Evolutionary conservation across 2,329 filamentous ascomycete genomes (phyloP).

Genomic region (Talaromyces marneffei): DNA sequence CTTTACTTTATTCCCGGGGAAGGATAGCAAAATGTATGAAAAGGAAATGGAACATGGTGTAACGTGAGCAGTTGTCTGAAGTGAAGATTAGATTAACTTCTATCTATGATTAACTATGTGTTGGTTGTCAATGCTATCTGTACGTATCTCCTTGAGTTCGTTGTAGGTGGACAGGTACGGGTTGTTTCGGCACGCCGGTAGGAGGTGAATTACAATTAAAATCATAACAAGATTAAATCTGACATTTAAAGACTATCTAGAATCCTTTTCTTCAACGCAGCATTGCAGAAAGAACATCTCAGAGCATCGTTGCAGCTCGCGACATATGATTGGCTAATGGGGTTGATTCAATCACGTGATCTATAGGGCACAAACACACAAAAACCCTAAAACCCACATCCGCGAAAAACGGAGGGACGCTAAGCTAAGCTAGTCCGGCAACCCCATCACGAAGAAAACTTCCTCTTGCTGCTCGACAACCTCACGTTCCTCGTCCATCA

Average conservation of each 20-base stretch:
- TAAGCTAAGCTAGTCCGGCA: slow-evolving; percentile 19
- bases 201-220: not conserved
- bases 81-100: not conserved
- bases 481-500: slow-evolving; percentile 23
- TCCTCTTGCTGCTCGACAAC: slow-evolving; percentile 12
- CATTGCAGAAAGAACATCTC: not conserved
- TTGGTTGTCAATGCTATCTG: not conserved
- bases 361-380: slow-evolving; percentile 1
- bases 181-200: not conserved
- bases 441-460: slow-evolving; percentile 6
- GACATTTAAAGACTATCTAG: not conserved
- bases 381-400: slow-evolving; percentile 15
- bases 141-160: not conserved
- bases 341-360: slow-evolving; percentile 4
- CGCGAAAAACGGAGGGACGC: slow-evolving; percentile 14
- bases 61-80: not conserved
- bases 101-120: not conserved
- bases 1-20: not conserved
- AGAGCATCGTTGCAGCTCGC: not conserved
- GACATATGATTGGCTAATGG: not conserved
- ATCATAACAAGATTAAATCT: not conserved
- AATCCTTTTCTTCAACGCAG: not conserved
- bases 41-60: slow-evolving; percentile 4
- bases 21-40: slow-evolving; percentile 10
- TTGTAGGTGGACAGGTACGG: not conserved